Base-by-base conservation (phyloP, 2,329 filamentous ascomycete species). In the Penicillium palitans region DNA sequence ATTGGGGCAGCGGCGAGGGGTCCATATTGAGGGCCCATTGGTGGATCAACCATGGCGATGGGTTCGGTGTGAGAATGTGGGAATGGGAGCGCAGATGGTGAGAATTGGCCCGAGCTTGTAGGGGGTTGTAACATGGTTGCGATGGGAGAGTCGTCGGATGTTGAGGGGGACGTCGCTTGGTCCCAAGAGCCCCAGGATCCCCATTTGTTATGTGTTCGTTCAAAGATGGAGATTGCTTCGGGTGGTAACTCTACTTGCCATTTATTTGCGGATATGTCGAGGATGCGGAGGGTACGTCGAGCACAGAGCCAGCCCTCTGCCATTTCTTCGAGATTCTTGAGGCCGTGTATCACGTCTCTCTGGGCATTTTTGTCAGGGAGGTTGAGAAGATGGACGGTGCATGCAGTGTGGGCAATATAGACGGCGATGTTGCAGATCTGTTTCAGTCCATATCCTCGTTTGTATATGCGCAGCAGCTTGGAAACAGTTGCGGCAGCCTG, bases 341-440 rank as follows among this genome's bases (percentile, higher is more conserved):
- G 83, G 1, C 93, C 92, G 67, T 97, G 93, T 5, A 90, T 89
- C 42, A 99, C 90, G 73, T 98, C 93, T 66, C 93, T 82, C 68
- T 87, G 89, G 5, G 95, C 91, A 31, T 90, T 95, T 77, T 95
- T 96, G 66, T 97, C 93, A 0, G 93, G 93, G 1, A 98, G 80
- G 65, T 97, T 97, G 37, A 99, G 85, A 21, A 99, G 79, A 69
- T 98, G 95, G 40, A 98, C 96, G 0, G 92, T 97, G 72, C 92
- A 96, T 31, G 95, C 93, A 5, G 91, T 95, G 73, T 98, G 93
- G 0, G 90, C 84, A 76, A 98, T 97, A 74, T 99, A 99, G 0
- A 98, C 92, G 3, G 90, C 93, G 67, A 98, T 91, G 70, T 98
- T 98, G 77, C 91, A 96, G 35, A 99, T 96, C 72, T 98, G 93